Conservation (phyloP, 2,329 filamentous ascomycete species). For the Nemania diffusa region DNA sequence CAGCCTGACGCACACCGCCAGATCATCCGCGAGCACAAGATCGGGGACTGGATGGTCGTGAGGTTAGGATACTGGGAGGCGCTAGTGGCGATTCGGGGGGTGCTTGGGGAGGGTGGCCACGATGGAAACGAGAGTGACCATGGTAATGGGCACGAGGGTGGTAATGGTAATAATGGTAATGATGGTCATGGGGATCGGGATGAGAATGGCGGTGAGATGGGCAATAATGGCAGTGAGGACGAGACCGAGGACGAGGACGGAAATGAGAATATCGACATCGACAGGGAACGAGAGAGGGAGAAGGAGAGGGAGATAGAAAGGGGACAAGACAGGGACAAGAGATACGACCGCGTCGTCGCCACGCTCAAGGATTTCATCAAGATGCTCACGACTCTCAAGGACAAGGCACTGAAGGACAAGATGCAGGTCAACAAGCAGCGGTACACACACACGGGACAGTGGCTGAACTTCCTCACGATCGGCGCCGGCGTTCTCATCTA, state of each 20-base stretch:
- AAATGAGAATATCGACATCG: background rate
- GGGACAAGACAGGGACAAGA: background rate
- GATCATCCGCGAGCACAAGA: slow-evolving; percentile 7
- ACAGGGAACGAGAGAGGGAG: background rate
- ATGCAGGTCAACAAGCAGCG: slow-evolving; percentile 14
- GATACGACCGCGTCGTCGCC: background rate
- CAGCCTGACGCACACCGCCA: slow-evolving; percentile 3
- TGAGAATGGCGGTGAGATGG: background rate
- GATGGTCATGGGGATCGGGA: background rate
- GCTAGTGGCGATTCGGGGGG: background rate
- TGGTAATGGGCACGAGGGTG: background rate
- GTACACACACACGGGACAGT: slow-evolving; percentile 6
- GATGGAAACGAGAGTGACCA: background rate
- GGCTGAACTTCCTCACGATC: slow-evolving; percentile 7
- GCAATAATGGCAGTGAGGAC: background rate
- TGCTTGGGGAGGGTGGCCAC: background rate
- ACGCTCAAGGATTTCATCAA: slow-evolving; percentile 7
- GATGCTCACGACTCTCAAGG: slow-evolving; percentile 3
- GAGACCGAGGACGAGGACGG: background rate
- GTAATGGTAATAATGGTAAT: background rate
- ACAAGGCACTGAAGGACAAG: slow-evolving; percentile 12
- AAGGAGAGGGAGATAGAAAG: background rate
- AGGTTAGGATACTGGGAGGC: slow-evolving; percentile 1
- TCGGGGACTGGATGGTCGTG: slow-evolving; percentile 7
- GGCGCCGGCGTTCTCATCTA: slow-evolving; percentile 4